Percentiles rank a stretch among this genome's conserved stretches.
These are phyloP conservation scores for Ophiostoma novo-ulmi DNA, from an alignment of 2,329 filamentous ascomycete genomes.

Conservation along the genomic window DNA sequence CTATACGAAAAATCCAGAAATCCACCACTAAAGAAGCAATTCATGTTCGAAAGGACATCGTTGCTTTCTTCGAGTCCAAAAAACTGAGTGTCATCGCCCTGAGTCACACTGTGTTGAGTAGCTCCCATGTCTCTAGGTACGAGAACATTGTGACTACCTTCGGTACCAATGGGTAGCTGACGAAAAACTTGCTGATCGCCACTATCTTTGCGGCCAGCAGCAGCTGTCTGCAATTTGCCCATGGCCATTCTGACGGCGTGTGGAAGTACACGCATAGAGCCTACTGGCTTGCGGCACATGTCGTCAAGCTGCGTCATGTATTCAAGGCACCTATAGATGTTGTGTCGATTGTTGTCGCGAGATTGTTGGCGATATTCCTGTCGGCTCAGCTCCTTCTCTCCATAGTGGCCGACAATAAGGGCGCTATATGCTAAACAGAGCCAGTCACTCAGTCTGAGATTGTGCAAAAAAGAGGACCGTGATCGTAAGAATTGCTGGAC, in stretches of 20 bases:
- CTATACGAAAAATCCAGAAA: conserved; percentile 11
- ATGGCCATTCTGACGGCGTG: conserved; percentile 10
- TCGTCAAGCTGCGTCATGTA: conserved; percentile 5
- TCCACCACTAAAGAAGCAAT: conserved; percentile 11
- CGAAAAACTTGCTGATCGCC: neutral
- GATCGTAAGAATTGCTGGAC: conserved; percentile 4
- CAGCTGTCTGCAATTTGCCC: conserved; percentile 10
- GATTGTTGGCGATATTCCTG: neutral
- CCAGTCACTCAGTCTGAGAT: conserved; percentile 11
- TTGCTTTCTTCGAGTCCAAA: conserved; percentile 10
- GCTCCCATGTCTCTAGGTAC: neutral
- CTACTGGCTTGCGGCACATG: conserved; percentile 13
- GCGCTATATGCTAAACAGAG: conserved; percentile 13
- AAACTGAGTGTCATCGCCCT: neutral
- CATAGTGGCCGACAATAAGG: conserved; percentile 13
- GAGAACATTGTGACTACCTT: neutral
- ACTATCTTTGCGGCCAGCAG: neutral
- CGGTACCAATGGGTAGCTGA: neutral
- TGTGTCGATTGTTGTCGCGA: neutral
- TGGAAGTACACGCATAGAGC: conserved; percentile 12
- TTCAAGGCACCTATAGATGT: conserved; percentile 9
- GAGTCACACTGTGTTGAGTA: neutral
- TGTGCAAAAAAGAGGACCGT: neutral
- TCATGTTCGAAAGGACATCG: conserved; percentile 9
- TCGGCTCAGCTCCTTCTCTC: conserved; percentile 3